Evolutionary conservation across 2,329 filamentous ascomycete species (phyloP), one percentile per base, ranked within the genome.

Genomic region (Penicillium sp.): DNA sequence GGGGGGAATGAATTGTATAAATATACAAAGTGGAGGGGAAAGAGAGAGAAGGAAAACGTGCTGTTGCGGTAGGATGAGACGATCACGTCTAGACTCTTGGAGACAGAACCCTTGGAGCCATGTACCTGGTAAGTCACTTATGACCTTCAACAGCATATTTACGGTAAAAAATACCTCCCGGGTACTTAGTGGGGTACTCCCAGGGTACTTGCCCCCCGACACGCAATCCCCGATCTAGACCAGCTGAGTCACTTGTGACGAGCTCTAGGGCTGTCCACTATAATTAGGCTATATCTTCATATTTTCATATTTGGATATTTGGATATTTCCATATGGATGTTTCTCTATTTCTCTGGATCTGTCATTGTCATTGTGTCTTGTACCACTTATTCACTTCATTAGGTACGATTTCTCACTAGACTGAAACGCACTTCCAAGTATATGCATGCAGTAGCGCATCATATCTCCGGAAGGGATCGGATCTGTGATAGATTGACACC

Each of bases 391-490:
- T 43, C 10, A 26, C 40, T 29, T 29, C 40, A n/a, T 43, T 29
- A 29, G 40, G 40, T 26, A 43, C 16, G n/a, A 2, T 16, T 24
- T 42, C 13, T 26, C 14, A 6, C 8, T n/a, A n/a, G 32, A 34
- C 14, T 16, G 53, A 48, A 50, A 50, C 45, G 51, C 29, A 56
- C 34, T 44, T 56, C 53, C 53, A 52, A 31, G 53, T 45, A 44
- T 56, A 46, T 35, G 57, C 54, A 61, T 53, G 56, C 42, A 47
- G 44, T 56, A 42, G 48, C 26, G 53, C 37, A 54, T 46, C 43
- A 38, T 59, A 59, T 61, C 50, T 47, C 56, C 59, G 59, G 59
- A 57, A 56, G 43, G 48, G 42, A 43, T 56, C 57, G 56, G 59
- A 57, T 59, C 59, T 59, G 38, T 58, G 51, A 60, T 39, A 50